A percentile compares a stretch with the other conserved stretches of the same genome.
Conservation (phyloP, 441 rosid genomes). For the Raphanus hybrid region DNA sequence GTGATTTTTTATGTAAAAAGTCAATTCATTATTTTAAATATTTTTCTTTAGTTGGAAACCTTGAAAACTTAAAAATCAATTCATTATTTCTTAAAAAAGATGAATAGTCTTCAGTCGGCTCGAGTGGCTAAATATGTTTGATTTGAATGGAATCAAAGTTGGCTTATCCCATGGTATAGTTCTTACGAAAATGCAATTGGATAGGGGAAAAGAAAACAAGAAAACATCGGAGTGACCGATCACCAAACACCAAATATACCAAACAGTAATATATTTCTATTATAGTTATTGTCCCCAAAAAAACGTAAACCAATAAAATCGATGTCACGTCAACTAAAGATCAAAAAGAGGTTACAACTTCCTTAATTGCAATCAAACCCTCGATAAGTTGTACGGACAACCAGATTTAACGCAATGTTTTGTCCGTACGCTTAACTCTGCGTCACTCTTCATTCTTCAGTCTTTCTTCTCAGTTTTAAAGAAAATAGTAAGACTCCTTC, state of each 20-base stretch:
- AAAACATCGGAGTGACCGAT: slow-evolving; percentile 35
- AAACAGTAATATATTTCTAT: neutral
- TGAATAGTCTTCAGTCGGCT: neutral
- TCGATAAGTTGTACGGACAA: slow-evolving; percentile 34
- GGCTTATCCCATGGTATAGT: neutral
- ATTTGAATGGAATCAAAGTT: slow-evolving; percentile 28
- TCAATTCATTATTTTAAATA: no score
- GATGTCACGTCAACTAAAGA: slow-evolving; percentile 33
- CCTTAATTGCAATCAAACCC: slow-evolving; percentile 16
- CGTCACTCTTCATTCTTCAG: slow-evolving; percentile 12
- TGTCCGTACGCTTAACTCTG: slow-evolving; percentile 30
- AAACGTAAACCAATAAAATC: slow-evolving; percentile 2
- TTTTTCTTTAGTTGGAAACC: no score
- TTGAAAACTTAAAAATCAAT: no score
- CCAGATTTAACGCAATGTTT: slow-evolving; percentile 9
- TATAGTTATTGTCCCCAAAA: neutral
- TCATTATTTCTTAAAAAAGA: no score
- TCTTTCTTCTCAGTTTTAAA: slow-evolving; percentile 6
- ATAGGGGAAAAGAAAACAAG: slow-evolving; percentile 1
- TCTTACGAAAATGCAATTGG: neutral
- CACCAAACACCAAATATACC: slow-evolving; percentile 30
- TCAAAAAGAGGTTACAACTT: slow-evolving; percentile 4
- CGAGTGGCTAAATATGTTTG: neutral
- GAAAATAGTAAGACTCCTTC: neutral
- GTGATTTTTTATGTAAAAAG: no score